These are phyloP conservation scores for Phytopythium aichiense DNA, from an alignment of 352 stramenopile species.

Conservation along the genomic window DNA sequence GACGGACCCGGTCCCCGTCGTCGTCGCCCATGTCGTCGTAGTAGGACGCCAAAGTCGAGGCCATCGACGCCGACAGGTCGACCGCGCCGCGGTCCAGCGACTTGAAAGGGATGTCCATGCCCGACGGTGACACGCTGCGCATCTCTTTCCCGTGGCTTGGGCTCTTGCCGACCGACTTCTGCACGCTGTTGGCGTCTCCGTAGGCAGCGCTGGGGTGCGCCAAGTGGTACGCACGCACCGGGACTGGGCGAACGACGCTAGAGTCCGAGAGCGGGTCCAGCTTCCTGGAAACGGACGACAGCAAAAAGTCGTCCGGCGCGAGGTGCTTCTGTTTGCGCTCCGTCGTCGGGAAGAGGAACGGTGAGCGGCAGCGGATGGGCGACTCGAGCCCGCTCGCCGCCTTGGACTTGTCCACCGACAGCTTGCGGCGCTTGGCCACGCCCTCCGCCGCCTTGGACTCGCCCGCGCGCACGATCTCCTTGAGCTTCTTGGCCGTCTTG, in stretches of 20 bases:
- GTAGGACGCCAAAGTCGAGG: constrained; percentile 62
- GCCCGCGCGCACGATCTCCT: constrained; percentile 17
- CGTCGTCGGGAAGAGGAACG: constrained; percentile 26
- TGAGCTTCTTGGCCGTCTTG: constrained; percentile 41
- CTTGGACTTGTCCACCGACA: constrained; percentile 18
- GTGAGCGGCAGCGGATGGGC: constrained; percentile 14
- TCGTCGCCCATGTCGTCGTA: constrained; percentile 68
- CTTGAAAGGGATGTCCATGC: constrained; percentile 26
- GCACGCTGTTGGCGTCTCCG: constrained; percentile 8
- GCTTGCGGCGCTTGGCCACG: constrained; percentile 36
- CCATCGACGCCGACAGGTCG: constrained; percentile 61
- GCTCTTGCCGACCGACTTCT: constrained; percentile 22
- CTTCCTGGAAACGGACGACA: constrained; percentile 5
- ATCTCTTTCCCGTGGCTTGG: constrained; percentile 13
- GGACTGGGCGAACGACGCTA: constrained; percentile 11
- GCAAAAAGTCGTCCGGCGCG: constrained; percentile 12
- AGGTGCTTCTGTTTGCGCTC: constrained; percentile 22
- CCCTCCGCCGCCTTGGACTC: constrained; percentile 22
- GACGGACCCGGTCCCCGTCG: constrained; percentile 21
- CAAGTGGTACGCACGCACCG: constrained; percentile 6
- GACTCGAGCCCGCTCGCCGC: constrained; percentile 8
- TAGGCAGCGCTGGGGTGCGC: neutral
- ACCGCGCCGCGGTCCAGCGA: constrained; percentile 25
- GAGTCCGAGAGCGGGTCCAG: constrained; percentile 19
- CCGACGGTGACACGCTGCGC: constrained; percentile 17